Base-by-base conservation (phyloP, 495 filamentous ascomycete genomes). In the Lophiostoma macrostomum region DNA sequence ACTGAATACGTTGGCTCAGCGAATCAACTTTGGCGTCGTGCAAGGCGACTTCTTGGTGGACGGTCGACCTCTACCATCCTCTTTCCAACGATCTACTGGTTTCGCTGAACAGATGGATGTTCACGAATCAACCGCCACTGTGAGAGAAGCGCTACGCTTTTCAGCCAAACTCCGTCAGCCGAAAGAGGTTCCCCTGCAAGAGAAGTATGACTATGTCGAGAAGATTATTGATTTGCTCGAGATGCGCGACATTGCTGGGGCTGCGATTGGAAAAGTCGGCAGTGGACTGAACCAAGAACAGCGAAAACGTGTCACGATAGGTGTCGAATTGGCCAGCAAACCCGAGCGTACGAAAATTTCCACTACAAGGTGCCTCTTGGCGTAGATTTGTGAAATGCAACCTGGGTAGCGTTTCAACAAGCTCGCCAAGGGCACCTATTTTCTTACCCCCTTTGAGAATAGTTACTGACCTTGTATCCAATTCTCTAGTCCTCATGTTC, bases 401-500 rank as follows among this genome's bases (percentile, higher is more conserved):
- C n/a, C n/a, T n/a, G n/a, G n/a, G n/a, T n/a, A n/a, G n/a, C n/a
- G n/a, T n/a, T n/a, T n/a, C n/a, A n/a, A n/a, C n/a, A n/a, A n/a
- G n/a, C n/a, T n/a, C n/a, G n/a, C n/a, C n/a, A n/a, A n/a, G n/a
- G n/a, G n/a, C n/a, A n/a, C n/a, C n/a, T n/a, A n/a, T n/a, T n/a
- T n/a, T n/a, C n/a, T n/a, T n/a, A n/a, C n/a, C n/a, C n/a, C n/a
- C n/a, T n/a, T n/a, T n/a, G n/a, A n/a, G n/a, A n/a, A n/a, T n/a
- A n/a, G n/a, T n/a, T n/a, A n/a, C n/a, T n/a, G n/a, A n/a, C n/a
- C n/a, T n/a, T n/a, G n/a, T n/a, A n/a, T n/a, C n/a, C n/a, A n/a
- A n/a, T n/a, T n/a, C n/a, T n/a, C n/a, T n/a, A n/a, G n/a, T 86
- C 34, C 67, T 89, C 4, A 77, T 90, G 51, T 90, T 90, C 66